phyloP scores from a whole-genome alignment of 192 early-diverging fungal species.

The Kappamyces sp. region DNA sequence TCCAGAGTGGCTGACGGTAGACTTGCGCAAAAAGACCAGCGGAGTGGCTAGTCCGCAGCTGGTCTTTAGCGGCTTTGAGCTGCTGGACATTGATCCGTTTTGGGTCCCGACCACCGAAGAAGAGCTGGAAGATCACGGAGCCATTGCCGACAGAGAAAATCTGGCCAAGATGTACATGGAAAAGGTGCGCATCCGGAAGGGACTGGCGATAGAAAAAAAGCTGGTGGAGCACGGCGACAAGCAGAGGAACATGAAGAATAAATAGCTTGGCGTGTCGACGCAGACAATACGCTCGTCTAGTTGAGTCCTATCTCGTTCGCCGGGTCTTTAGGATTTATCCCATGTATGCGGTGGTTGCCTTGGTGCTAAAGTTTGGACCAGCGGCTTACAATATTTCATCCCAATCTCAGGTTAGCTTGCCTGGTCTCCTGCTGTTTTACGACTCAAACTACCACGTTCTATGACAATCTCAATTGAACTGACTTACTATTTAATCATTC shows the following conservation, averaged over 20 bases:
- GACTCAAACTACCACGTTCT: slow-evolving; percentile 22
- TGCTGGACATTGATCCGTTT: slow-evolving; percentile 90
- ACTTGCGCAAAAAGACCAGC: slow-evolving; percentile 91
- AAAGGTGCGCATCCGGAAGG: slow-evolving; percentile 87
- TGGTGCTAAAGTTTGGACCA: slow-evolving; percentile 17
- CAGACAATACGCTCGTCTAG: not conserved
- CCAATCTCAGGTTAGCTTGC: too few relatives aligned
- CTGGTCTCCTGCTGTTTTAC: slow-evolving; percentile 19
- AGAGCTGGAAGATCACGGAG: slow-evolving; percentile 96
- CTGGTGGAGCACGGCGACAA: slow-evolving; percentile 82
- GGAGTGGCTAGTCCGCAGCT: slow-evolving; percentile 94
- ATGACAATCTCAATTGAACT: slow-evolving; percentile 28
- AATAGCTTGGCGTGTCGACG: slow-evolving; percentile 32
- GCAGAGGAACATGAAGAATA: slow-evolving; percentile 71
- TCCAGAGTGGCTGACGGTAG: slow-evolving; percentile 29
- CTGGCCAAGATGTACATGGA: slow-evolving; percentile 97
- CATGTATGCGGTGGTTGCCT: slow-evolving; percentile 16
- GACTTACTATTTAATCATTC: slow-evolving; percentile 24
- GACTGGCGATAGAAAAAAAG: slow-evolving; percentile 88
- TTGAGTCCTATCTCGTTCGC: slow-evolving; percentile 17
- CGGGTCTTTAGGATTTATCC: slow-evolving; percentile 25
- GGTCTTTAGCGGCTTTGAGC: slow-evolving; percentile 92
- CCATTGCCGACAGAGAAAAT: slow-evolving; percentile 95
- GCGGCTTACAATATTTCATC: not conserved
- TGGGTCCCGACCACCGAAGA: slow-evolving; percentile 98